phyloP scores from a whole-genome alignment of 352 stramenopile genomes.

The Pythium periplocum region DNA sequence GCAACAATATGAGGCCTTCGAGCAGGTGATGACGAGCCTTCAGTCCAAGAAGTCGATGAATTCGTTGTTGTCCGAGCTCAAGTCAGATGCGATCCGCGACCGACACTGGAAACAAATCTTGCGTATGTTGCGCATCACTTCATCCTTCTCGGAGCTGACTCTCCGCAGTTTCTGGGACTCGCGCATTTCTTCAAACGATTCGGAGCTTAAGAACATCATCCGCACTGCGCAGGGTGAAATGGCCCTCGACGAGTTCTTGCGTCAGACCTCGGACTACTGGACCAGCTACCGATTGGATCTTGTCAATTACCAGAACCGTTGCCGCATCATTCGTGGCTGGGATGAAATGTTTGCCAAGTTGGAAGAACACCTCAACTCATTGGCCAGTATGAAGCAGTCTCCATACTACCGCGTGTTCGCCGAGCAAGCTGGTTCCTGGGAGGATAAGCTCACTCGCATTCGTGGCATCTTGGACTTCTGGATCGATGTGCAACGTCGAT shows the following conservation, averaged over 20 bases:
- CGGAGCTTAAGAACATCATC: slow-evolving; percentile 96
- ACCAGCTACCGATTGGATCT: slow-evolving; percentile 87
- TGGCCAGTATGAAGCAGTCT: slow-evolving; percentile 98
- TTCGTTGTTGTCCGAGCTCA: slow-evolving; percentile 94
- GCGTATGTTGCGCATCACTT: slow-evolving; percentile 89
- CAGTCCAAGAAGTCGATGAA: slow-evolving; percentile 93
- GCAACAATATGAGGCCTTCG: slow-evolving; percentile 98
- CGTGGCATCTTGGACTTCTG: slow-evolving; percentile 97
- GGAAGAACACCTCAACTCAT: slow-evolving; percentile 99
- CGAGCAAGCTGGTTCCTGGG: slow-evolving; percentile 96
- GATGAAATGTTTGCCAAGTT: slow-evolving; percentile 99
- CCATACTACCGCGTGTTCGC: slow-evolving; percentile 99
- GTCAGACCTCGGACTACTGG: slow-evolving; percentile 92
- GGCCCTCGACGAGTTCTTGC: slow-evolving; percentile 98
- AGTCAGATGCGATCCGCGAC: slow-evolving; percentile 98
- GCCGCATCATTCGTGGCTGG: slow-evolving; percentile 98
- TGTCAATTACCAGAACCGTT: slow-evolving; percentile 92
- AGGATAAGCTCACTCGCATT: slow-evolving; percentile 97
- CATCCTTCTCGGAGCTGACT: slow-evolving; percentile 93
- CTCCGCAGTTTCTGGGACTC: slow-evolving; percentile 97
- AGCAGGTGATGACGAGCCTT: slow-evolving; percentile 91
- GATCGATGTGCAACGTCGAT: slow-evolving; percentile 99
- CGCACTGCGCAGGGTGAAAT: slow-evolving; percentile 98
- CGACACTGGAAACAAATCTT: slow-evolving; percentile 99
- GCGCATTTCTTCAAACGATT: slow-evolving; percentile 88